Evolutionary conservation across 2,329 filamentous ascomycete genomes (phyloP), one percentile per base, ranked within the genome.

Genomic region (Pleoardoris graminearum): DNA sequence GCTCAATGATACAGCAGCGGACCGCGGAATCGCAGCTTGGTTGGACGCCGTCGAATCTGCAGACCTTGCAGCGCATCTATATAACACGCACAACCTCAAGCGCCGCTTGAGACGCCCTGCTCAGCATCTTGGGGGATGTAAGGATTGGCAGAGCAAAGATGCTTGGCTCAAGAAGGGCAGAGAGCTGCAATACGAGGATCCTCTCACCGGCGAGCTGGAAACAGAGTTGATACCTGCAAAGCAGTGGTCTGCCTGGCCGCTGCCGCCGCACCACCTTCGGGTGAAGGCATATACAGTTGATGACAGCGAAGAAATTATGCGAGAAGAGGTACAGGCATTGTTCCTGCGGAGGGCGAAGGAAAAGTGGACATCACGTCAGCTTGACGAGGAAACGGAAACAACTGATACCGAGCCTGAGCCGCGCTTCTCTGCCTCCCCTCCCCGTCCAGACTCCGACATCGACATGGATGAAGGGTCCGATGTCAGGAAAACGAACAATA

Each of bases 201-300:
- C 54, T 4, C 47, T 51, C 19, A 44, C 41, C 22, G 68, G 68
- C 14, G 58, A 70, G 36, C 57, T 58, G 4, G 66, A 71, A 27
- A 62, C 60, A 51, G 58, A 67, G 2, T 77, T 80, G 60, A 61
- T 72, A 14, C 79, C 82, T 1, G 63, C 82, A 0, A 83, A 81
- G 53, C 59, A 68, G 4, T 97, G 93, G 92, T 90, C 89, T 16
- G 89, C 91, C 0, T 97, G 93, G 93, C 93, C 93, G 4, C 71
- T 95, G 65, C 79, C 79, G 17, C 77, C 82, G 4, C 74, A 78
- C 7, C 75, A 80, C 22, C 85, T 94, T 7, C 89, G 89, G 1
- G 75, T 77, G 14, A 81, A 89, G 55, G 69, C 77, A 46, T 78
- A 76, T 59, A 71, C 35, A 22, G 42, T 79, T 27, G 67, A 70